Conservation (phyloP, 495 filamentous ascomycete species). For the Talaromyces adpressus region DNA sequence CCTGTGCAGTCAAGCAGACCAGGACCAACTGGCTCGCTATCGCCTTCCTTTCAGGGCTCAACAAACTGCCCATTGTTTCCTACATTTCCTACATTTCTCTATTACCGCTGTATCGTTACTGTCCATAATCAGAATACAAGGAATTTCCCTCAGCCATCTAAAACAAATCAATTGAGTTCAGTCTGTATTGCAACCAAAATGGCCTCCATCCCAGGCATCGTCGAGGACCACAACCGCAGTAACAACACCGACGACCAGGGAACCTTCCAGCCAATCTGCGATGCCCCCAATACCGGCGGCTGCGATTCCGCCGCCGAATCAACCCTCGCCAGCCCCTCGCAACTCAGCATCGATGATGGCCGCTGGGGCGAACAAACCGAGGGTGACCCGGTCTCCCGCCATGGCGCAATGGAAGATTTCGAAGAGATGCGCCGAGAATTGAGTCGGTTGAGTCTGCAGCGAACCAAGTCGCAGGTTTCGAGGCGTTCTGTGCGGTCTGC, state of each 20-base stretch:
- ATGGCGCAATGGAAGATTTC: constrained; percentile 62
- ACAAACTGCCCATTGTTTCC: neutral
- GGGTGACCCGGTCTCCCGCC: constrained; percentile 55
- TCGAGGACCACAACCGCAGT: neutral
- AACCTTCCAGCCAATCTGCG: neutral
- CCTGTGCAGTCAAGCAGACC: neutral
- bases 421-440: constrained; percentile 62
- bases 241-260: neutral
- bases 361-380: constrained; percentile 72
- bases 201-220: neutral
- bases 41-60: neutral
- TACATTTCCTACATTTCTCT: neutral
- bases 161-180: neutral
- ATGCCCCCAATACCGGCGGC: constrained; percentile 12
- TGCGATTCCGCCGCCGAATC: constrained; percentile 15
- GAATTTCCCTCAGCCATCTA: neutral
- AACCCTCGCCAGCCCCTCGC: constrained; percentile 10
- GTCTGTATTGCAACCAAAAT: neutral
- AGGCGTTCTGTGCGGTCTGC: constrained; percentile 9
- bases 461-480: constrained; percentile 24
- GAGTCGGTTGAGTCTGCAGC: constrained; percentile 48
- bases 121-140: neutral
- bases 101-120: neutral
- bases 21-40: neutral
- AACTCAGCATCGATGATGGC: constrained; percentile 40